These are phyloP conservation scores for Debaryomyces psychrophilus DNA, from an alignment of 1,139 yeast genomes.

Conservation along the genomic window DNA sequence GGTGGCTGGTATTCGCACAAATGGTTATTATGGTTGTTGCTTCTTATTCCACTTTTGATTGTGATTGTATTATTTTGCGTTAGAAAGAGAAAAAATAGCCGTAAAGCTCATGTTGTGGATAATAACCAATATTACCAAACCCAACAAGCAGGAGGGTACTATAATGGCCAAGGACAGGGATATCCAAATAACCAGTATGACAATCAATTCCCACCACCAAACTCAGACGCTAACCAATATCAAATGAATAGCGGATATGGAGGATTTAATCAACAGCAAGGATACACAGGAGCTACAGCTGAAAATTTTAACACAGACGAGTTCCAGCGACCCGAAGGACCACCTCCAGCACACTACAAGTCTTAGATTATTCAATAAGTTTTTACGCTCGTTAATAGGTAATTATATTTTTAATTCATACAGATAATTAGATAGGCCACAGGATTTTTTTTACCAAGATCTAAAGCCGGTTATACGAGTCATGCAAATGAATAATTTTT, in stretches of 20 bases:
- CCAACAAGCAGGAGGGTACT: conserved; percentile 20
- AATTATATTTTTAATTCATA: background rate
- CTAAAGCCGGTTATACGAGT: background rate
- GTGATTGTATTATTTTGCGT: conserved; percentile 14
- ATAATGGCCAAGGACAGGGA: conserved; percentile 7
- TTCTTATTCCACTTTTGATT: conserved; percentile 17
- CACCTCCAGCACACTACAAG: conserved; percentile 25
- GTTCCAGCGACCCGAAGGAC: conserved; percentile 25
- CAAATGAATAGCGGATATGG: conserved; percentile 8
- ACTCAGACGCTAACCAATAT: conserved; percentile 8
- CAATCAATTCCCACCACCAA: conserved; percentile 9
- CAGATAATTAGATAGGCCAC: background rate
- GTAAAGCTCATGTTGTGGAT: conserved; percentile 10
- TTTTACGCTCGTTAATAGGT: background rate
- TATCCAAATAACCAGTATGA: conserved; percentile 11
- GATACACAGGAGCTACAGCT: conserved; percentile 7
- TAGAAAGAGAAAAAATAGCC: conserved; percentile 16
- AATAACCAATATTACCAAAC: conserved; percentile 21
- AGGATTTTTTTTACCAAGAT: background rate
- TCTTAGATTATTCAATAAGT: background rate
- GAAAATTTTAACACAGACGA: conserved; percentile 15
- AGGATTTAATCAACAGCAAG: conserved; percentile 6
- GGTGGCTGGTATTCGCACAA: conserved; percentile 15
- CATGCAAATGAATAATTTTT: background rate
- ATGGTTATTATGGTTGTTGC: conserved; percentile 20